These are phyloP conservation scores for Megacollybia marginata DNA, from an alignment of 768 basidiomycete species.

Conservation along the genomic window DNA sequence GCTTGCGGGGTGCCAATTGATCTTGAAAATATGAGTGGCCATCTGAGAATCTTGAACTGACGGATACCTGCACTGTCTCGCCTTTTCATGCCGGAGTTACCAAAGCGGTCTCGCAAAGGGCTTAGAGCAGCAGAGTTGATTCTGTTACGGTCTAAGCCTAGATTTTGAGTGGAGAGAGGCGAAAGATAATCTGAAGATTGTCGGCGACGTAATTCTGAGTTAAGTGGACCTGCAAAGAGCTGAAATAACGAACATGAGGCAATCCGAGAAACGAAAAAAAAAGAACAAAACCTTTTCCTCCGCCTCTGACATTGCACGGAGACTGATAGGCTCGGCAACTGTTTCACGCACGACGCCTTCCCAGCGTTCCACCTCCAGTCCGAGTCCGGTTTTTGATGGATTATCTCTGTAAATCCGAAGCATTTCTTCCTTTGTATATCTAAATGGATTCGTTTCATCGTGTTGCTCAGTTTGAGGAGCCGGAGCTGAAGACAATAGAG, in stretches of 20 bases:
- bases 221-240: slow-evolving; percentile 78
- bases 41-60: neutral
- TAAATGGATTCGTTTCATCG: slow-evolving; percentile 72
- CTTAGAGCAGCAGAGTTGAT: slow-evolving; percentile 36
- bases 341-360: slow-evolving; percentile 81
- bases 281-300: slow-evolving; percentile 76
- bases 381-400: slow-evolving; percentile 63
- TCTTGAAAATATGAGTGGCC: slow-evolving; percentile 32
- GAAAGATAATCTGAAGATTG: slow-evolving; percentile 71
- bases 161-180: slow-evolving; percentile 43
- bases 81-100: slow-evolving; percentile 45
- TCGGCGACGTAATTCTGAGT: slow-evolving; percentile 83
- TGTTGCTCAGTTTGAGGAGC: slow-evolving; percentile 44
- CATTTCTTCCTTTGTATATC: slow-evolving; percentile 82
- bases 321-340: slow-evolving; percentile 60
- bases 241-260: slow-evolving; percentile 22
- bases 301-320: slow-evolving; percentile 73
- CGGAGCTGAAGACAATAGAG: slow-evolving; percentile 56
- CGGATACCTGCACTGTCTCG: slow-evolving; percentile 62
- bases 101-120: slow-evolving; percentile 64
- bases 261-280: slow-evolving; percentile 10
- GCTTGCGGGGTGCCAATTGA: slow-evolving; percentile 57
- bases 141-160: slow-evolving; percentile 44
- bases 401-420: slow-evolving; percentile 79
- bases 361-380: slow-evolving; percentile 83